Evolutionary conservation across 2,329 filamentous ascomycete genomes (phyloP).

Genomic region (Diaporthe humulicola): DNA sequence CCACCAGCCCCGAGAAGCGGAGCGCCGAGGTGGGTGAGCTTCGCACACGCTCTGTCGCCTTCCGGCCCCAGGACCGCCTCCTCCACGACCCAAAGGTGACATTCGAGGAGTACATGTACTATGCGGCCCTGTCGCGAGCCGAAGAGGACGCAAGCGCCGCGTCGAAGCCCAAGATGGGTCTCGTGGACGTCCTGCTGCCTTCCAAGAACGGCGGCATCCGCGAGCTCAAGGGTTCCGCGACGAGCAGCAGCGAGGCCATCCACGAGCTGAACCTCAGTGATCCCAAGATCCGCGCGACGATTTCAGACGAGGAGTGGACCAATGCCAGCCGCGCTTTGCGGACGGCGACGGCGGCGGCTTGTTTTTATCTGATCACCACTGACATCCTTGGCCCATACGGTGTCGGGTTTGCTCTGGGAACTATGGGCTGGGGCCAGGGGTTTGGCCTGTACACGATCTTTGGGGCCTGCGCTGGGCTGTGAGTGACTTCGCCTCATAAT

Average conservation of each 20-base stretch:
- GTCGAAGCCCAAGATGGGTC: slow-evolving; percentile 10
- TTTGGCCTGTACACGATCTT: slow-evolving; percentile 59
- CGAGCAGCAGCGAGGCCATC: slow-evolving; percentile 20
- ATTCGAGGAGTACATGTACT: slow-evolving; percentile 40
- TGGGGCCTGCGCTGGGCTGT: slow-evolving; percentile 49
- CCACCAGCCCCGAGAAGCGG: slow-evolving; percentile 1
- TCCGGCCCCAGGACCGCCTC: slow-evolving; percentile 35
- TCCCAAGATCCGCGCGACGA: slow-evolving; percentile 28
- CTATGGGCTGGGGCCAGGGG: slow-evolving; percentile 51
- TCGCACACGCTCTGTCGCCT: not conserved
- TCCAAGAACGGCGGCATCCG: slow-evolving; percentile 24
- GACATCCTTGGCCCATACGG: slow-evolving; percentile 59
- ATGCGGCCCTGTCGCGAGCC: slow-evolving; percentile 34
- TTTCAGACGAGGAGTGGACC: slow-evolving; percentile 38
- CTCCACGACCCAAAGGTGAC: slow-evolving; percentile 37
- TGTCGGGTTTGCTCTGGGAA: slow-evolving; percentile 47
- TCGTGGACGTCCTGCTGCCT: slow-evolving; percentile 36
- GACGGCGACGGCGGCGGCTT: slow-evolving; percentile 58
- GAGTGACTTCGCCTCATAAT: slow-evolving; percentile 45
- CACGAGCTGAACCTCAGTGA: slow-evolving; percentile 38
- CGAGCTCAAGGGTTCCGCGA: slow-evolving; percentile 25
- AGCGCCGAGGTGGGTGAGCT: slow-evolving; percentile 29
- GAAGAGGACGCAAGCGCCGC: slow-evolving; percentile 29
- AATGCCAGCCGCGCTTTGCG: slow-evolving; percentile 52
- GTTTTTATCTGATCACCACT: slow-evolving; percentile 61